Evolutionary conservation across 495 filamentous ascomycete species (phyloP).

Genomic region (Massariosphaeria phaeospora): DNA sequence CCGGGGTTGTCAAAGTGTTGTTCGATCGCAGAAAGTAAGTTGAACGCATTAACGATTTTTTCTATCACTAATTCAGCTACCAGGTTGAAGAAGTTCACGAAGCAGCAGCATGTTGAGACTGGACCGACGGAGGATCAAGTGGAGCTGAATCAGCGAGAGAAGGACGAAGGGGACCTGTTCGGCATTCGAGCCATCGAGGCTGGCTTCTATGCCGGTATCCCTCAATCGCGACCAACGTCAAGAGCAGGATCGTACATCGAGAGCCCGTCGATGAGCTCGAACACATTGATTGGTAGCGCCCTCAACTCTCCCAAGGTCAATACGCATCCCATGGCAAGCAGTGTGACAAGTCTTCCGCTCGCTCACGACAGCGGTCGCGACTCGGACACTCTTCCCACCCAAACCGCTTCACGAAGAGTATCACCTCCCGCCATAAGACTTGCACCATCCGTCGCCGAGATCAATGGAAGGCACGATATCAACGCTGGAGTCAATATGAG

Average conservation of each 20-base stretch:
- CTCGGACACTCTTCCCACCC: neutral
- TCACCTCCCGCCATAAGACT: slow-evolving; percentile 21
- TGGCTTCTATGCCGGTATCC: slow-evolving; percentile 45
- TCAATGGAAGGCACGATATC: slow-evolving; percentile 32
- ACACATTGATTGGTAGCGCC: slow-evolving; percentile 21
- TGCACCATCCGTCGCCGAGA: slow-evolving; percentile 29
- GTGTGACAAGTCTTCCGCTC: slow-evolving; percentile 27
- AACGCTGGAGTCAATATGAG: slow-evolving; percentile 31
- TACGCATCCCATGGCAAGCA: slow-evolving; percentile 15
- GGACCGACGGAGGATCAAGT: slow-evolving; percentile 34
- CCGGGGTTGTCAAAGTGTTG: slow-evolving; percentile 19
- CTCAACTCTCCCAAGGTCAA: slow-evolving; percentile 14
- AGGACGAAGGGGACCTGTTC: slow-evolving; percentile 47
- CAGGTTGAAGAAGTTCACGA: slow-evolving; percentile 30
- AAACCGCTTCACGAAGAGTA: slow-evolving; percentile 7
- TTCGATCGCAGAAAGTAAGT: slow-evolving; percentile 24
- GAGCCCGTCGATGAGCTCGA: slow-evolving; percentile 21
- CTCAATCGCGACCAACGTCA: slow-evolving; percentile 45
- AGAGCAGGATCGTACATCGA: slow-evolving; percentile 20
- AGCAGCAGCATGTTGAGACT: slow-evolving; percentile 20
- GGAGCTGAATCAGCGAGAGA: slow-evolving; percentile 39
- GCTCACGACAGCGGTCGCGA: slow-evolving; percentile 15
- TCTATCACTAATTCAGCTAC: neutral
- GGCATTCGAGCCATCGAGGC: slow-evolving; percentile 45
- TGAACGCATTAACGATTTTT: neutral